Evolutionary conservation across 2,329 filamentous ascomycete species (phyloP), one percentile per base, ranked within the genome.

Genomic region (Botryosphaeria agaves): DNA sequence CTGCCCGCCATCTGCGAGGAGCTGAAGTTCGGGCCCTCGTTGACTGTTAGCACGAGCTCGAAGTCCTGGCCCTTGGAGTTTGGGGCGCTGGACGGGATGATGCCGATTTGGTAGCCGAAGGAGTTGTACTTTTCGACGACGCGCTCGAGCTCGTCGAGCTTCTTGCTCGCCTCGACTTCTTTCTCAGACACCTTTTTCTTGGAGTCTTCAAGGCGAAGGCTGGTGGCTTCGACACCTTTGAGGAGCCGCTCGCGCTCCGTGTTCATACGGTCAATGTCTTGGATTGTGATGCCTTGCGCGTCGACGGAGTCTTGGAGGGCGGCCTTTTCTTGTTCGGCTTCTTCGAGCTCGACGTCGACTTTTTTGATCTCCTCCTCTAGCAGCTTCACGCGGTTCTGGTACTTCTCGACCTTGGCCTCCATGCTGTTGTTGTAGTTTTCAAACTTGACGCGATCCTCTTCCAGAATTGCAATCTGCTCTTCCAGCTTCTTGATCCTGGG

Each of bases 231-330:
- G 26, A 93, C 76, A 25, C 76, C 80, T 44, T 78, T 85, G 40
- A 92, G 82, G n/a, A 98, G 67, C 28, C 89, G 75, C 46, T 98
- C 89, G 31, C 85, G 76, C 52, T 98, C 89, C 20, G 81, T 76
- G 42, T 84, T 93, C 87, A 98, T 94, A 53, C 89, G 83, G 65
- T 98, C 89, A 48, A 98, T 95, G 66, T 98, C 89, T 57, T 89
- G 80, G 57, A 94, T 91, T 45, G 84, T 91, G 50, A 98, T 85
- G 2, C 89, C 89, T 48, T 92, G 83, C 42, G 78, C 76, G 52
- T 95, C 89, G 17, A 98, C 84, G 18, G 79, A 75, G 35, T 77
- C 74, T 51, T 95, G 87, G 7, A 98, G 65, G 18, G 68, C 66
- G 25, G 72, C 61, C 37, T 83, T 73, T 51, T 98, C 89, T 11